Evolutionary conservation across 2,329 filamentous ascomycete genomes (phyloP).

Genomic region (Calonectria crousiana): DNA sequence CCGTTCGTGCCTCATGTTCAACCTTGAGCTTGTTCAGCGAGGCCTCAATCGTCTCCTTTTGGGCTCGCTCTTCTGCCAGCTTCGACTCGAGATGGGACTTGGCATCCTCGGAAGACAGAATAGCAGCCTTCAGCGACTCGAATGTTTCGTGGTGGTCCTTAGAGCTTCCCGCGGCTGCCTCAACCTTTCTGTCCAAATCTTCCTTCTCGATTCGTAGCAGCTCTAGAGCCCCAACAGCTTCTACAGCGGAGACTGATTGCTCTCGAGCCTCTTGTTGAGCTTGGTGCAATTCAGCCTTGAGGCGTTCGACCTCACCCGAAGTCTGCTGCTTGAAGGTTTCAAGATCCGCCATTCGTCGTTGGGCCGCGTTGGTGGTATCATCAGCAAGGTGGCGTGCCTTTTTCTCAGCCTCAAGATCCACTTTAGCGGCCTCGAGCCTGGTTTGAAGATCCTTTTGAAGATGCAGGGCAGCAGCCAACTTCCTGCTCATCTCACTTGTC

Average conservation of each 20-base stretch:
- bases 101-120: slow-evolving; percentile 83
- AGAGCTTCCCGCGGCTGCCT: slow-evolving; percentile 74
- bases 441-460: slow-evolving; percentile 84
- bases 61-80: slow-evolving; percentile 83
- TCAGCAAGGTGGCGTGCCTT: slow-evolving; percentile 87
- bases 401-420: slow-evolving; percentile 84
- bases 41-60: slow-evolving; percentile 79
- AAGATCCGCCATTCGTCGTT: slow-evolving; percentile 85
- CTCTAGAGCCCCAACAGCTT: slow-evolving; percentile 80
- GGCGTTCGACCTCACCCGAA: slow-evolving; percentile 84
- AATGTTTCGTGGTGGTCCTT: slow-evolving; percentile 80
- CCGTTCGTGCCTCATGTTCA: slow-evolving; percentile 84
- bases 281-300: slow-evolving; percentile 88
- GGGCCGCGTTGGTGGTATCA: slow-evolving; percentile 84
- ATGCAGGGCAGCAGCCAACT: slow-evolving; percentile 84
- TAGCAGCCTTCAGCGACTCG: slow-evolving; percentile 79
- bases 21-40: slow-evolving; percentile 82
- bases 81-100: slow-evolving; percentile 82
- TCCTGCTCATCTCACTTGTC: slow-evolving; percentile 80
- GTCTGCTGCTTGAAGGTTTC: slow-evolving; percentile 87
- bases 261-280: slow-evolving; percentile 83
- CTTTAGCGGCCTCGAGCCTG: slow-evolving; percentile 76
- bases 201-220: slow-evolving; percentile 89
- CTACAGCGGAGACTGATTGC: slow-evolving; percentile 80
- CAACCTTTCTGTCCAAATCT: slow-evolving; percentile 77